phyloP scores from a whole-genome alignment of 495 filamentous ascomycete species.

The Lophiostoma macrostomum region DNA sequence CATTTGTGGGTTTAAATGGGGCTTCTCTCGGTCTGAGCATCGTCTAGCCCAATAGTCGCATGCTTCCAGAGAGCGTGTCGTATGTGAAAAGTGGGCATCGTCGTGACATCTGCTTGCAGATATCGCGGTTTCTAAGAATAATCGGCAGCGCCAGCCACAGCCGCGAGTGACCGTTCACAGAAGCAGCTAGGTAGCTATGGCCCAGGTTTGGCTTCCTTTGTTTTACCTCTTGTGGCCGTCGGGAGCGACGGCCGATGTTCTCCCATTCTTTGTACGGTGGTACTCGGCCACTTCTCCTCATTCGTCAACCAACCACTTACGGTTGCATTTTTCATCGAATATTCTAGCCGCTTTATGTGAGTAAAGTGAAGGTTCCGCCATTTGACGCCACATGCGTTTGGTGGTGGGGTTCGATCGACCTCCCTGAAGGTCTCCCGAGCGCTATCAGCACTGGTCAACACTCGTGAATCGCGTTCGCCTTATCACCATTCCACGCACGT shows the following conservation, averaged over 20 bases:
- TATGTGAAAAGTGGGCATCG: too few species aligned
- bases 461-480: too few species aligned
- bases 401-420: constrained; percentile 1
- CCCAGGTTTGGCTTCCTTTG: constrained; percentile 4
- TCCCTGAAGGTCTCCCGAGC: background rate
- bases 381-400: background rate
- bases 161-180: constrained; percentile 5
- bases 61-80: too few species aligned
- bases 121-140: constrained; percentile 9
- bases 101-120: too few species aligned
- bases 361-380: constrained; percentile 8
- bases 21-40: too few species aligned
- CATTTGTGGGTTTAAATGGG: too few species aligned
- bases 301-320: background rate
- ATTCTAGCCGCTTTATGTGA: constrained; percentile 19
- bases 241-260: constrained; percentile 5
- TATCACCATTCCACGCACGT: too few species aligned
- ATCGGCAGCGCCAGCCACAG: constrained; percentile 3
- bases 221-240: background rate
- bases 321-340: too few species aligned
- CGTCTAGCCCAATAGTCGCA: too few species aligned
- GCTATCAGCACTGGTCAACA: background rate
- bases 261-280: constrained; percentile 13
- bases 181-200: too few species aligned
- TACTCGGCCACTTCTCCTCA: constrained; percentile 1